Conservation (phyloP, 164 flowering plant species). For the Aristolochia californica region DNA sequence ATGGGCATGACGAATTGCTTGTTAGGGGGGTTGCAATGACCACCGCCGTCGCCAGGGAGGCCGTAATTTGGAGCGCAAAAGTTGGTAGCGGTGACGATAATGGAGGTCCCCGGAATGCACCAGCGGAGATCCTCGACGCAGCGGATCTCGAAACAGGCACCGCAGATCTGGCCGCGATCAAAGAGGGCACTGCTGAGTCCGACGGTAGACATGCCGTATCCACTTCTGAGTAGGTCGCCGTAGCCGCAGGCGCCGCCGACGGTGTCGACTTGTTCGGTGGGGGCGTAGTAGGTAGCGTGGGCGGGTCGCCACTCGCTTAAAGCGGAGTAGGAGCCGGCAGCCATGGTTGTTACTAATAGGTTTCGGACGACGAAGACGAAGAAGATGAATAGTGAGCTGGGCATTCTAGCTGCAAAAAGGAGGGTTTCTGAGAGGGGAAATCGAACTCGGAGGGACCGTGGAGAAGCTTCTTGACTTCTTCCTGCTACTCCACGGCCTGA, state of each 20-base stretch:
- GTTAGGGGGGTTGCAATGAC: constrained; percentile 81
- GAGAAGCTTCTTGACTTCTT: too few relatives aligned
- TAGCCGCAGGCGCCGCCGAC: constrained; percentile 91
- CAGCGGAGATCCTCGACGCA: constrained; percentile 80
- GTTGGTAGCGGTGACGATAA: constrained; percentile 88
- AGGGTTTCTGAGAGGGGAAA: too few relatives aligned
- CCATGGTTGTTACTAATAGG: constrained; percentile 1
- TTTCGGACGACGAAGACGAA: constrained; percentile 12
- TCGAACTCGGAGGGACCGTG: neutral
- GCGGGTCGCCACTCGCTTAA: constrained; percentile 57
- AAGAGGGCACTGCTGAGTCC: constrained; percentile 61
- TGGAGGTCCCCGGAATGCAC: constrained; percentile 87
- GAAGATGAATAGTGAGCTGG: neutral
- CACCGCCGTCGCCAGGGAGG: constrained; percentile 51
- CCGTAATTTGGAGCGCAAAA: constrained; percentile 89
- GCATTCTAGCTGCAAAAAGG: neutral
- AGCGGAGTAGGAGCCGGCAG: constrained; percentile 12
- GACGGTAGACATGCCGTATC: constrained; percentile 79
- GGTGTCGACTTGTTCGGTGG: constrained; percentile 58
- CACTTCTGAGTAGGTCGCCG: constrained; percentile 53
- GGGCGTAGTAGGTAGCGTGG: constrained; percentile 80
- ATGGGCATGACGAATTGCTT: constrained; percentile 79
- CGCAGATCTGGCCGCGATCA: constrained; percentile 79
- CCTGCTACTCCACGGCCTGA: too few relatives aligned
- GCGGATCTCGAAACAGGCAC: constrained; percentile 75